Conservation (phyloP, 805 yeast genomes). For the Metschnikowia colocasiae region DNA sequence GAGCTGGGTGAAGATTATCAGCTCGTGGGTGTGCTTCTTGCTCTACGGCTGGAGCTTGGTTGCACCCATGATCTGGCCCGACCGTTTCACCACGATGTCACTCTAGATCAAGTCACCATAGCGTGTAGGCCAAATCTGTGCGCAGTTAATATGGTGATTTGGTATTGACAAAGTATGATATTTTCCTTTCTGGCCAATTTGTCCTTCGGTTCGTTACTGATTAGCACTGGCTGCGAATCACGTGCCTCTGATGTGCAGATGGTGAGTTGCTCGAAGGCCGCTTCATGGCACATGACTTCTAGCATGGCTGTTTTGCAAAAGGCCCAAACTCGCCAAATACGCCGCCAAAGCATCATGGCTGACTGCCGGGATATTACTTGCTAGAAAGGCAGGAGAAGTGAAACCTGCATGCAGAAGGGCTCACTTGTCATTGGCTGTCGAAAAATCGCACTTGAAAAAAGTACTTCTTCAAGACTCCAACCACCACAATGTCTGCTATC, state of each 20-base stretch:
- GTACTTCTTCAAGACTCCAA: neutral
- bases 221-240: constrained; percentile 1
- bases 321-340: too few species aligned
- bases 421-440: constrained; percentile 7
- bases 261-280: neutral
- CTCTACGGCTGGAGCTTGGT: constrained; percentile 87
- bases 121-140: too few species aligned
- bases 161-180: too few species aligned
- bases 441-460: constrained; percentile 7
- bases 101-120: neutral
- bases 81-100: constrained; percentile 54
- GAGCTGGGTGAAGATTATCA: constrained; percentile 88
- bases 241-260: neutral
- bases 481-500: constrained; percentile 39
- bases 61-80: constrained; percentile 91
- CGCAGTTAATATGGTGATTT: too few species aligned
- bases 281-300: neutral
- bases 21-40: constrained; percentile 87
- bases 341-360: too few species aligned
- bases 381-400: neutral
- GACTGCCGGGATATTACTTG: too few species aligned
- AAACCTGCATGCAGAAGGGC: constrained; percentile 5
- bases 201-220: neutral
- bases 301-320: neutral
- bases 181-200: too few species aligned